Evolutionary conservation across 129 eudicot genomes (phyloP).

Genomic region (Silybum marianum): DNA sequence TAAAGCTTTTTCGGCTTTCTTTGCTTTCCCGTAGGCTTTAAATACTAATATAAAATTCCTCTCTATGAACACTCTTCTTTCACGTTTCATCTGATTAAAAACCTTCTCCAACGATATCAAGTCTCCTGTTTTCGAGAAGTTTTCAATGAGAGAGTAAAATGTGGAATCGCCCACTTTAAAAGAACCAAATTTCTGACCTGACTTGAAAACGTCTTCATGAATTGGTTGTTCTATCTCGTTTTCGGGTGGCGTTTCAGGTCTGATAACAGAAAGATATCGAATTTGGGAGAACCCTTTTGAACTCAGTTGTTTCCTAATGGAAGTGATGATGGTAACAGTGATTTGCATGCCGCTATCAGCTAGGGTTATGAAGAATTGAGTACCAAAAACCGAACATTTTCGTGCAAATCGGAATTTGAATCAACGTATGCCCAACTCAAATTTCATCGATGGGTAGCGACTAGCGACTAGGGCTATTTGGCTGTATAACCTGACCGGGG

Average conservation of each 20-base stretch:
- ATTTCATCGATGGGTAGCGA: too few species aligned
- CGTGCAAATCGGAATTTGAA: slow-evolving; percentile 2
- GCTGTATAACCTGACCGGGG: too few species aligned
- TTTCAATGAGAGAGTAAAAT: slow-evolving; percentile 68
- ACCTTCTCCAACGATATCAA: slow-evolving; percentile 60
- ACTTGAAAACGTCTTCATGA: slow-evolving; percentile 47
- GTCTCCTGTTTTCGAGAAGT: slow-evolving; percentile 63
- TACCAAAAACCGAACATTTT: slow-evolving; percentile 10
- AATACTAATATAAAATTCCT: slow-evolving; percentile 59
- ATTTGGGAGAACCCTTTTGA: slow-evolving; percentile 34
- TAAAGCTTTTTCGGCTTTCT: slow-evolving; percentile 58
- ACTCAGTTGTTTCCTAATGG: slow-evolving; percentile 33
- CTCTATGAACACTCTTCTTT: slow-evolving; percentile 65
- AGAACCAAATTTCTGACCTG: slow-evolving; percentile 55
- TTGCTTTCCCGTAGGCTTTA: slow-evolving; percentile 76
- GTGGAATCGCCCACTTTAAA: slow-evolving; percentile 79
- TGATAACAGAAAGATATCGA: slow-evolving; percentile 39
- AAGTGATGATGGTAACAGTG: slow-evolving; percentile 24
- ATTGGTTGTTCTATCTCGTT: slow-evolving; percentile 40
- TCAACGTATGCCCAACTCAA: too few species aligned
- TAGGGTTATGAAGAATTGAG: slow-evolving; percentile 10
- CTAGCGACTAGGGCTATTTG: too few species aligned
- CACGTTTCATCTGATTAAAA: slow-evolving; percentile 69
- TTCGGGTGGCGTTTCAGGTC: slow-evolving; percentile 17
- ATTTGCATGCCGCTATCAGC: slow-evolving; percentile 48